Evolutionary conservation across 2,329 filamentous ascomycete species (phyloP), one percentile per base, ranked within the genome.

Genomic region (Gnomoniopsis sp.): DNA sequence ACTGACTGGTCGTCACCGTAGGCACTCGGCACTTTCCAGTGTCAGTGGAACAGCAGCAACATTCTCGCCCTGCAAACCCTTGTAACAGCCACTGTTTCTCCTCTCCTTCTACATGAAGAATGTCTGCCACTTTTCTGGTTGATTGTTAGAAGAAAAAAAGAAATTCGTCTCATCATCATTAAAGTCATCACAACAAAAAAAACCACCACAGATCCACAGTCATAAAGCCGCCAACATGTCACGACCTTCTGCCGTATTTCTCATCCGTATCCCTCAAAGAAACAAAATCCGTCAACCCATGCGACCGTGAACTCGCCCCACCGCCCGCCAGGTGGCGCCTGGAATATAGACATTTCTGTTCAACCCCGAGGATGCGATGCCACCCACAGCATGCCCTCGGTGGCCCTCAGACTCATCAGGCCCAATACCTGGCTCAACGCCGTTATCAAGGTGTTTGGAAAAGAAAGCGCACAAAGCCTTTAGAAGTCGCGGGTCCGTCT

Each of bases 81-180:
- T 44, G 17, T 44, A 44, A 7, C 41, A 44, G 17, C 17, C 15
- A 3, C 15, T 23, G 22, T 15, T 38, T n/a, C 49, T 30, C 36
- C 19, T 41, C 44, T 43, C 33, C 46, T 34, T 4, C 36, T 12
- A 17, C 43, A 43, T 44, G 54, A 14, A 55, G 49, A 19, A 55
- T 19, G 49, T 52, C 50, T 52, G 49, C 52, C 49, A 48, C 51
- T 54, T 59, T 59, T 59, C 52, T 55, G 51, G 34, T 55, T n/a
- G 51, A 59, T 50, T 30, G 49, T 41, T 49, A 49, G 62, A 64
- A 65, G 64, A 65, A 62, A 49, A 49, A 62, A 64, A 65, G 64
- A 65, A 62, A 62, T 69, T 75, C 71, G 66, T 73, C 65, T 72
- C 57, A 65, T 73, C 71, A 65, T 73, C 66, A 72, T 71, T 65